phyloP scores from a whole-genome alignment of 2,329 filamentous ascomycete species.

The Pseudogymnoascus sp. region DNA sequence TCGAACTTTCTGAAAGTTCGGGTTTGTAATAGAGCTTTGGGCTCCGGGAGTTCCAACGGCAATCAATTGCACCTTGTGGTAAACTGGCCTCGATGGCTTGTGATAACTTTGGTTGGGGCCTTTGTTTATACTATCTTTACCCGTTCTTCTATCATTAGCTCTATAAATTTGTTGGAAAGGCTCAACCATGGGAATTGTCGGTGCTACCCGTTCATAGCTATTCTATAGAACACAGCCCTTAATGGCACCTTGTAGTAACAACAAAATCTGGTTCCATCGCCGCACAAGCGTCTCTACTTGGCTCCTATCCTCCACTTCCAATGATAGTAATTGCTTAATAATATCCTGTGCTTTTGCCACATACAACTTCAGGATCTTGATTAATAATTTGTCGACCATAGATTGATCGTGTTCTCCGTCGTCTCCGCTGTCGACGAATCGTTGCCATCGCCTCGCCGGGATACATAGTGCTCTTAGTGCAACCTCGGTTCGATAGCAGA shows the following conservation, averaged over 20 bases:
- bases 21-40: background rate
- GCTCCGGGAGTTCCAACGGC: background rate
- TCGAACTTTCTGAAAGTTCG: background rate
- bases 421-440: conserved; percentile 39
- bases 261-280: conserved; percentile 10
- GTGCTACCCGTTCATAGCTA: background rate
- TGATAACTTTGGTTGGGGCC: background rate
- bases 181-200: background rate
- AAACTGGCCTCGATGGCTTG: background rate
- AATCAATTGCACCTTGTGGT: background rate
- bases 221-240: background rate
- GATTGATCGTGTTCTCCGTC: conserved; percentile 37
- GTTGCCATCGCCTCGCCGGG: conserved; percentile 34
- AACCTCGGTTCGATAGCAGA: conserved; percentile 49
- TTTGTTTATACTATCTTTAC: background rate
- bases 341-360: background rate
- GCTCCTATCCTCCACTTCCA: background rate
- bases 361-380: conserved; percentile 19
- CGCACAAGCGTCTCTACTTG: conserved; percentile 8
- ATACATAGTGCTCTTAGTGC: conserved; percentile 37
- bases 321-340: background rate
- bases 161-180: background rate
- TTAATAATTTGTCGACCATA: conserved; percentile 33
- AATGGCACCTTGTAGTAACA: background rate
- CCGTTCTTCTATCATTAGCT: conserved; percentile 1